Percentiles rank a stretch among this genome's conserved stretches.
phyloP scores from a whole-genome alignment of 2,329 filamentous ascomycete species.

The Fusarium palustre region DNA sequence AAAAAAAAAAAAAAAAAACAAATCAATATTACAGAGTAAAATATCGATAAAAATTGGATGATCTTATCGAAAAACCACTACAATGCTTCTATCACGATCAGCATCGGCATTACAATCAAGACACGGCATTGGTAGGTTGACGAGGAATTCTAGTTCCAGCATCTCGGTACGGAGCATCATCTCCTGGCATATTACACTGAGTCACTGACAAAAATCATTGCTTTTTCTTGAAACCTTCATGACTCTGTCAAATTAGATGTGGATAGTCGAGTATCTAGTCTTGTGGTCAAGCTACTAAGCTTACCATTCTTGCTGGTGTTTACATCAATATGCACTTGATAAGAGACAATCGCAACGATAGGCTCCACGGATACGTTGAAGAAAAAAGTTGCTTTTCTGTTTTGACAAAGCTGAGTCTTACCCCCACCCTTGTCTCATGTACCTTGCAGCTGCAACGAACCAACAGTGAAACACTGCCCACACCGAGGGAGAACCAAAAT shows the following conservation, averaged over 20 bases:
- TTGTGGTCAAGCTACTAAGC: not conserved
- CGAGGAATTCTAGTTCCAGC: not conserved
- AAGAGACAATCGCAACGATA: not conserved
- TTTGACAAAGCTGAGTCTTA: not conserved
- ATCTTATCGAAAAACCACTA: not conserved
- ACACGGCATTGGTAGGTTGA: not conserved
- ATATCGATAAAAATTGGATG: not conserved
- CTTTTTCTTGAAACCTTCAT: slow-evolving; percentile 1
- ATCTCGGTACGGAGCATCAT: slow-evolving; percentile 1
- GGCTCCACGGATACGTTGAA: not conserved
- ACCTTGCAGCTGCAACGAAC: slow-evolving; percentile 32
- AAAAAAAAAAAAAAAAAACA: too few species aligned
- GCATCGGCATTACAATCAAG: not conserved
- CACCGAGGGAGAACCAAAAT: slow-evolving; percentile 19
- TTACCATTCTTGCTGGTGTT: not conserved
- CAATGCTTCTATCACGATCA: not conserved
- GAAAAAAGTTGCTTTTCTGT: not conserved
- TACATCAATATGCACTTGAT: not conserved
- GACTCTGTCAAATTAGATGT: slow-evolving; percentile 8
- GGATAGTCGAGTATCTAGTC: not conserved
- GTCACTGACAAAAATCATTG: not conserved
- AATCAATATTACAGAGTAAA: not conserved
- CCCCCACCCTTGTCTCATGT: slow-evolving; percentile 31
- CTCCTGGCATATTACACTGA: not conserved
- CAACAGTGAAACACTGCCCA: slow-evolving; percentile 32